Evolutionary conservation across 495 filamentous ascomycete species (phyloP), one percentile per base, ranked within the genome.

Genomic region (Lophium mytilinum): DNA sequence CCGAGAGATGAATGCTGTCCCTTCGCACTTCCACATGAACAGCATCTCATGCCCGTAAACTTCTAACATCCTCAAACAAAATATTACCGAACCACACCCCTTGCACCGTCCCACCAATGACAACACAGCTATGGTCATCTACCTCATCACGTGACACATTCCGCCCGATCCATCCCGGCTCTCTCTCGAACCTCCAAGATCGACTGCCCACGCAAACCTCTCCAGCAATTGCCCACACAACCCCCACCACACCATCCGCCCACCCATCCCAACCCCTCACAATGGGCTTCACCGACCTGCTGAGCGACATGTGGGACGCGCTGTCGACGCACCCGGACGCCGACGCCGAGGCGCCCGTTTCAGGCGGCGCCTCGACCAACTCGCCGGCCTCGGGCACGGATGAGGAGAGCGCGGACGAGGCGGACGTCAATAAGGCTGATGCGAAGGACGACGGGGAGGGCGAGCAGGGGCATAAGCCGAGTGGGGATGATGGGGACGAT

Each of bases 401-500:
- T 35, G 66, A 70, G 60, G 66, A 72, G 53, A 63, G 60, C 47
- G 43, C 39, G 10, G 60, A 57, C 15, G 68, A 73, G 60, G 45
- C 36, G 21, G 69, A 70, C 14, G 66, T 63, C 53, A 72, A 72
- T 52, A 58, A 64, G 57, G 41, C 43, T 53, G 69, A 71, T 36
- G 51, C 37, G 53, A 69, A 67, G 60, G 46, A 37, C 17, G 54
- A 57, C 21, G 55, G 48, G 30, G 42, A 51, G 50, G 56, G 37
- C 30, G 61, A 61, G 40, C 37, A 48, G 34, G 68, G 62, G 24
- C 64, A 70, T 39, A 61, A 59, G 50, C 55, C 64, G 17, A 63
- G 60, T 10, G 75, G 67, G 21, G 72, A 73, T 58, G 71, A 69
- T 36, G 37, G 74, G 76, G 84, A 88, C 51, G 88, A 88, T 52